Percentiles rank a stretch among this genome's conserved stretches.
phyloP scores from a whole-genome alignment of 2,329 filamentous ascomycete genomes.

The Gnomoniopsis smithogilvyi region DNA sequence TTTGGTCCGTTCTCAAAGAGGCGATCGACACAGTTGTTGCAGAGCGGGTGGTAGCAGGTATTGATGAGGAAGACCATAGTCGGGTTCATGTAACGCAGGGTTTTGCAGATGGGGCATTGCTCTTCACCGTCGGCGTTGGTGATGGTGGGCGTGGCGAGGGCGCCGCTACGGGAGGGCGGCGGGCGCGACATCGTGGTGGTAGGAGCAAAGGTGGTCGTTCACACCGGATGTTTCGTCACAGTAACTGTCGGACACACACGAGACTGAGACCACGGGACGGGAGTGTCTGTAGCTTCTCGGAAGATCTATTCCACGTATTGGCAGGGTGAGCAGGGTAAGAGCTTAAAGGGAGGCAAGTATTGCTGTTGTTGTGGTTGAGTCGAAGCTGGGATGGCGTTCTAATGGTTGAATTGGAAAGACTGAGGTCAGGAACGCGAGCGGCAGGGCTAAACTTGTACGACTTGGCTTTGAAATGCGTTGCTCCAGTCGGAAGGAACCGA shows the following conservation, averaged over 20 bases:
- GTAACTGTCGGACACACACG: not conserved
- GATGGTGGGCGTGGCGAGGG: conserved; percentile 12
- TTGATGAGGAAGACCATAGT: conserved; percentile 96
- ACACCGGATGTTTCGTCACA: not conserved
- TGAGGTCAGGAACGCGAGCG: no score
- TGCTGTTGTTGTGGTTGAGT: not conserved
- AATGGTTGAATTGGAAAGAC: not conserved
- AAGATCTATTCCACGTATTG: not conserved
- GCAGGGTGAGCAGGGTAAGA: not conserved
- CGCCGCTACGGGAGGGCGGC: conserved; percentile 18
- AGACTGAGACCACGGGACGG: not conserved
- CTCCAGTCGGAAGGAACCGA: not conserved
- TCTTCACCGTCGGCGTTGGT: conserved; percentile 50
- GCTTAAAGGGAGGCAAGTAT: not conserved
- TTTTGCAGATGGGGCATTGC: conserved; percentile 94
- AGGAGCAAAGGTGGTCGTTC: not conserved
- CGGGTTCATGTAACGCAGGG: conserved; percentile 89
- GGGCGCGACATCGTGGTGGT: conserved; percentile 33
- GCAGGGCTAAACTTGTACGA: not conserved
- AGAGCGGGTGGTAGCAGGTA: conserved; percentile 99
- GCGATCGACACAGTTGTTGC: conserved; percentile 89
- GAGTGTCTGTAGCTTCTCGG: not conserved
- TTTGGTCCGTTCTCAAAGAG: conserved; percentile 91
- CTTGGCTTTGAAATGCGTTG: not conserved
- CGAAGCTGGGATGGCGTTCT: not conserved